Evolutionary conservation across 2,329 filamentous ascomycete genomes (phyloP).

Genomic region (Pyrenophora graminea): DNA sequence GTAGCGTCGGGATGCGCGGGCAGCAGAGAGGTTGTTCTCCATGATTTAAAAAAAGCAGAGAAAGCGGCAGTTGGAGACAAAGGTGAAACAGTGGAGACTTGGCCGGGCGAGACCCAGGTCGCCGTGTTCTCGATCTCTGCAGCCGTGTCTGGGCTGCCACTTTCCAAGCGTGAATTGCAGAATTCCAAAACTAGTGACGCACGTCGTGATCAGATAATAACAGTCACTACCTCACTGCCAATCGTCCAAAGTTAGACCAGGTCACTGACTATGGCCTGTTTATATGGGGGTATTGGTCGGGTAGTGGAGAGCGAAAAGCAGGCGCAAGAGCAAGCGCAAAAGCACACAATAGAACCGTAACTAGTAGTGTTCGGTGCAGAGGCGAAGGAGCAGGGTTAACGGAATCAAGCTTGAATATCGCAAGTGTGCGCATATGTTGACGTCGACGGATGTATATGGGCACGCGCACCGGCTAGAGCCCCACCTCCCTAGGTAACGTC

Average conservation of each 20-base stretch:
- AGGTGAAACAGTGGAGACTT: constrained; percentile 2
- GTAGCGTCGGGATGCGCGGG: constrained; percentile 49
- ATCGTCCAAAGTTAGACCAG: background rate
- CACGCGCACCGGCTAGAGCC: background rate
- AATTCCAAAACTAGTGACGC: constrained; percentile 3
- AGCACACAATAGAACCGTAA: background rate
- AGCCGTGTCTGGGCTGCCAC: constrained; percentile 1
- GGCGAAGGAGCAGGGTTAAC: background rate
- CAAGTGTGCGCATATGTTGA: background rate
- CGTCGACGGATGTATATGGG: constrained; percentile 1
- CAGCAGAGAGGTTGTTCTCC: constrained; percentile 49
- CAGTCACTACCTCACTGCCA: background rate
- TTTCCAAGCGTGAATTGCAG: background rate
- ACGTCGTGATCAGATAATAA: background rate
- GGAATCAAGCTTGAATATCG: background rate
- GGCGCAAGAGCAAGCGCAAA: background rate
- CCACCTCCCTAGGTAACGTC: no score
- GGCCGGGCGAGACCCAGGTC: background rate
- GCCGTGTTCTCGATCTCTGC: background rate
- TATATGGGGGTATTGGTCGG: background rate
- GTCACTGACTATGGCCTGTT: background rate
- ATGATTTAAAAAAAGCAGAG: constrained; percentile 21
- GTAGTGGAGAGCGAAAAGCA: background rate
- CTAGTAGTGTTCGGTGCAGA: background rate
- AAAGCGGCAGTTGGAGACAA: background rate